Evolutionary conservation across 176 grass and related monocot genomes (phyloP).

Genomic region (Musa beccarii): DNA sequence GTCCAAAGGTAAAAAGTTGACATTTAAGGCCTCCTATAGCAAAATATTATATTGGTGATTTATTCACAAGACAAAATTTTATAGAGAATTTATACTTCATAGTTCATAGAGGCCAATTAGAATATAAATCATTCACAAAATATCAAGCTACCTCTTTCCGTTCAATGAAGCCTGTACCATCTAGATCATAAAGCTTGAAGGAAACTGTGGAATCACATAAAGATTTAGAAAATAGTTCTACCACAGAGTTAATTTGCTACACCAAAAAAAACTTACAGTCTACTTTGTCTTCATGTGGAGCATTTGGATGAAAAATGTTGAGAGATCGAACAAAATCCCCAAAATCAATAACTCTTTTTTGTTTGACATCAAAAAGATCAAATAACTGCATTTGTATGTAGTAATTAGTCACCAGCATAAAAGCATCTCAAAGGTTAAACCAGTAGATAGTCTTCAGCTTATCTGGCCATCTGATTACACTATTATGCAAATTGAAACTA

Average conservation of each 20-base stretch:
- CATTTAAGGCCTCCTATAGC: not conserved
- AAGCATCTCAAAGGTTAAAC: slow-evolving; percentile 11
- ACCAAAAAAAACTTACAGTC: slow-evolving; percentile 54
- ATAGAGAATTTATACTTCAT: slow-evolving; percentile 1
- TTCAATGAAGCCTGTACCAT: slow-evolving; percentile 81
- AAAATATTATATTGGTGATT: not conserved
- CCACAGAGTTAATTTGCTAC: slow-evolving; percentile 10
- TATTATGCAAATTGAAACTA: too few species aligned
- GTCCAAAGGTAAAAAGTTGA: not conserved
- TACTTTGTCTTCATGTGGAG: slow-evolving; percentile 88
- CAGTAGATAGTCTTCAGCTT: too few species aligned
- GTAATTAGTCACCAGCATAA: slow-evolving; percentile 3
- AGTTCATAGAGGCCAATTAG: not conserved
- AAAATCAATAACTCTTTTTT: slow-evolving; percentile 82
- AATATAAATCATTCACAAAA: not conserved
- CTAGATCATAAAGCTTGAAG: slow-evolving; percentile 96
- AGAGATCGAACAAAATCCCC: slow-evolving; percentile 86
- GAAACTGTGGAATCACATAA: slow-evolving; percentile 42
- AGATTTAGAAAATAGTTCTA: slow-evolving; percentile 18
- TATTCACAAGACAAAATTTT: slow-evolving; percentile 1
- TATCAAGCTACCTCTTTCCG: slow-evolving; percentile 60
- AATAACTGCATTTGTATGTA: slow-evolving; percentile 54
- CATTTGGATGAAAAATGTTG: slow-evolving; percentile 93
- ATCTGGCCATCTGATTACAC: too few species aligned
- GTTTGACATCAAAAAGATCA: slow-evolving; percentile 91